phyloP scores from a whole-genome alignment of 192 early-diverging fungal genomes.

The Gigaspora rosea region DNA sequence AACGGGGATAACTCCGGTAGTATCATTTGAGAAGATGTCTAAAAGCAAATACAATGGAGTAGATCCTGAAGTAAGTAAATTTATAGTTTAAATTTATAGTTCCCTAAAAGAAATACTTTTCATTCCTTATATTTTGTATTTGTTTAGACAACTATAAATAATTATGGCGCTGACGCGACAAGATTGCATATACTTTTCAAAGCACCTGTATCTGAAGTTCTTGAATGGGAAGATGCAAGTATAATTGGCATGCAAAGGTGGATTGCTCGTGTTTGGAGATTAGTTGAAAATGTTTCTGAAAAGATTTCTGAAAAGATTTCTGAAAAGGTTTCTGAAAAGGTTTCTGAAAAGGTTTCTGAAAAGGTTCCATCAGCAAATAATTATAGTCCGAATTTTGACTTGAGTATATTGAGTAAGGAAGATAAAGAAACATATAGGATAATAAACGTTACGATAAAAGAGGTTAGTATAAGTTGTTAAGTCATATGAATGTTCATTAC shows the following conservation, averaged over 20 bases:
- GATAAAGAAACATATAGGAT: constrained; percentile 55
- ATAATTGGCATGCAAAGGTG: constrained; percentile 94
- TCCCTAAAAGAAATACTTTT: too few species aligned
- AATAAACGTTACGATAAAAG: constrained; percentile 56
- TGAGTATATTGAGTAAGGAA: constrained; percentile 41
- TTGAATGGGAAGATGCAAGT: constrained; percentile 89
- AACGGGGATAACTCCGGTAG: constrained; percentile 58
- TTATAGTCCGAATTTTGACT: background rate
- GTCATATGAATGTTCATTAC: background rate
- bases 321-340: background rate
- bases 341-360: background rate
- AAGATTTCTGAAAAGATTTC: background rate
- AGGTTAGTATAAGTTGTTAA: constrained; percentile 43
- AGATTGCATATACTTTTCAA: constrained; percentile 84
- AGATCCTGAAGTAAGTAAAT: constrained; percentile 65
- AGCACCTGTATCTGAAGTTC: constrained; percentile 84
- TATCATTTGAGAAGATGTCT: constrained; percentile 93
- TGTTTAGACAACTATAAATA: constrained; percentile 51
- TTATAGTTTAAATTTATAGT: constrained; percentile 4
- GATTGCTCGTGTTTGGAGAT: constrained; percentile 60
- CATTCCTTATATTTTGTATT: background rate
- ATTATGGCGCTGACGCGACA: constrained; percentile 81
- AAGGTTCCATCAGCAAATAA: background rate
- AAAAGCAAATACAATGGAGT: constrained; percentile 97
- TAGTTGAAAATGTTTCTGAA: constrained; percentile 49